phyloP scores from a whole-genome alignment of 305 asterid species.

The Plantago rigida region DNA sequence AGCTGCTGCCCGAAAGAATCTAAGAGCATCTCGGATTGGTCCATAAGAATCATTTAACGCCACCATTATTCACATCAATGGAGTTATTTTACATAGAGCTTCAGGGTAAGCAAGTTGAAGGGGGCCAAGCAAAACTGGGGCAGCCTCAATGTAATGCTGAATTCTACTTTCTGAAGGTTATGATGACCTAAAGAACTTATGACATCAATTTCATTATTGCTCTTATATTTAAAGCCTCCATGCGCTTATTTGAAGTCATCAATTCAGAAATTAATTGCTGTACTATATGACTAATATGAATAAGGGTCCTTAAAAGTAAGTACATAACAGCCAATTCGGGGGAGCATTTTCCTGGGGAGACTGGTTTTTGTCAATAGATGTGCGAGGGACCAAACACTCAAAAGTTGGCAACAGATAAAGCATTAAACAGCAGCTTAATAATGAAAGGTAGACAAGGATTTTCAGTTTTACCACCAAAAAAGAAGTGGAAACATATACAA shows the following conservation, averaged over 20 bases:
- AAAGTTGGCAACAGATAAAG: constrained; percentile 3
- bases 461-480: not conserved
- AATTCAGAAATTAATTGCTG: not conserved
- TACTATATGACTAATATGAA: not conserved
- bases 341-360: not conserved
- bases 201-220: not conserved
- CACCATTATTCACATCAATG: not conserved
- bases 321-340: not conserved
- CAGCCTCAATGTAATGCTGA: not conserved
- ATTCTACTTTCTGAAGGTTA: not conserved
- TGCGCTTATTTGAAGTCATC: not conserved
- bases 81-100: not conserved
- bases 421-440: not conserved
- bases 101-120: not conserved
- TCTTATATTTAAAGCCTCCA: not conserved
- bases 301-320: not conserved
- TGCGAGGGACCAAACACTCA: not conserved
- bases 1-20: not conserved
- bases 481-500: constrained; percentile 3
- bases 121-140: not conserved
- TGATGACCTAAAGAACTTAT: not conserved
- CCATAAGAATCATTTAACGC: not conserved
- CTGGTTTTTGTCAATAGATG: not conserved
- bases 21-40: not conserved
- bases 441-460: constrained; percentile 4